Evolutionary conservation across 2,329 filamentous ascomycete genomes (phyloP).

Genomic region (Xylariaceae sp.): DNA sequence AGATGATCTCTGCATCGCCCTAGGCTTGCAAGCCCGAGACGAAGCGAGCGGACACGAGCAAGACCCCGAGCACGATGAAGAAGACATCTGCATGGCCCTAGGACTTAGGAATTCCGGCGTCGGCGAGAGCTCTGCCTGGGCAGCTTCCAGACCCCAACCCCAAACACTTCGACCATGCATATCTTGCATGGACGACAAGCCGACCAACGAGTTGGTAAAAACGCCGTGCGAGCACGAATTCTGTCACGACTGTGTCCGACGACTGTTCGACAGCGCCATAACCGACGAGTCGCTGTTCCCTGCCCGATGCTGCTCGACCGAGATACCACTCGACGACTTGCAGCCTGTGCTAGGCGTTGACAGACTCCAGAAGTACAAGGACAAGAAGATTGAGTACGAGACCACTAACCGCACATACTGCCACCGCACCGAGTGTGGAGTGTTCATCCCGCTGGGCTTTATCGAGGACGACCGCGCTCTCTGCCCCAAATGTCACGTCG

Average conservation of each 20-base stretch:
- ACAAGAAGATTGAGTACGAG: constrained; percentile 46
- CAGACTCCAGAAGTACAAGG: constrained; percentile 34
- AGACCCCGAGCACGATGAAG: not conserved
- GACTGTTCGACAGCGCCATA: constrained; percentile 41
- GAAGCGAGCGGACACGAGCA: not conserved
- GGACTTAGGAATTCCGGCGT: not conserved
- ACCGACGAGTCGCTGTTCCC: constrained; percentile 51
- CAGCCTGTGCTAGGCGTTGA: constrained; percentile 33
- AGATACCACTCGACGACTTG: constrained; percentile 36
- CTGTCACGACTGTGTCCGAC: constrained; percentile 44
- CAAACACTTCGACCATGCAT: constrained; percentile 9
- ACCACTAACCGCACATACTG: constrained; percentile 51
- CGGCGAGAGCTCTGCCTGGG: constrained; percentile 21
- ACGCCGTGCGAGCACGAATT: constrained; percentile 43
- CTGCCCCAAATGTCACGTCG: constrained; percentile 39
- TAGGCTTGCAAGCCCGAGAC: no score
- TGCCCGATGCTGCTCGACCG: constrained; percentile 47
- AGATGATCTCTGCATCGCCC: no score
- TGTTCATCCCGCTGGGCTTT: constrained; percentile 39
- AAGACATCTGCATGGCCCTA: not conserved
- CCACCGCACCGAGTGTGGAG: constrained; percentile 37
- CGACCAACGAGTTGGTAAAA: constrained; percentile 8
- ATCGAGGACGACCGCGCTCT: constrained; percentile 34
- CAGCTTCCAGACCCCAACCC: constrained; percentile 7
- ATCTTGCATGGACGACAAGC: constrained; percentile 15